Conservation (phyloP, 768 basidiomycete species). For the Rhizopogon salebrosus region DNA sequence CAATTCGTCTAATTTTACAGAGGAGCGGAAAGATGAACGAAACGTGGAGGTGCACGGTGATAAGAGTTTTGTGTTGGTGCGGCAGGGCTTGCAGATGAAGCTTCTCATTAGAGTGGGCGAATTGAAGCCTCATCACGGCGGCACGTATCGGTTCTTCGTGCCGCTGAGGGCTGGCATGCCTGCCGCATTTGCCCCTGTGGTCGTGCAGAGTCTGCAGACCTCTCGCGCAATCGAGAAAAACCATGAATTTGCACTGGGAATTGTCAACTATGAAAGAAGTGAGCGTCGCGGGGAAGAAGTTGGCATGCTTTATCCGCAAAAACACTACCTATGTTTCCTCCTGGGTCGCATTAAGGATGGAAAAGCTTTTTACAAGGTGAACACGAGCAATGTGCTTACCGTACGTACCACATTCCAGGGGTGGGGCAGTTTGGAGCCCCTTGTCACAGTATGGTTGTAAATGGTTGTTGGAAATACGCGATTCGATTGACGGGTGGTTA, state of each 20-base stretch:
- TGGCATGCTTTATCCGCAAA: not conserved
- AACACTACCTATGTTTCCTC: not conserved
- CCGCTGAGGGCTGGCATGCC: not conserved
- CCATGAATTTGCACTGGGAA: not conserved
- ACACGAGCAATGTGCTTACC: not conserved
- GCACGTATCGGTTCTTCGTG: not conserved
- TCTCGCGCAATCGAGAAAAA: not conserved
- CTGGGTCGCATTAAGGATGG: not conserved
- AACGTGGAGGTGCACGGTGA: slow-evolving; percentile 8
- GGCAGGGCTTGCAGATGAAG: slow-evolving; percentile 10
- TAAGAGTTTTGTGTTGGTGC: slow-evolving; percentile 8
- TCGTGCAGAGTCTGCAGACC: not conserved
- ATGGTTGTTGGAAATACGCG: too few relatives aligned
- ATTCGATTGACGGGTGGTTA: too few relatives aligned
- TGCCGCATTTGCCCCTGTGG: not conserved
- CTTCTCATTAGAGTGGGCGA: slow-evolving; percentile 10
- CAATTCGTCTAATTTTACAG: not conserved
- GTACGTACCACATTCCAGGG: not conserved
- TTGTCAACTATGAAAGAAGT: not conserved
- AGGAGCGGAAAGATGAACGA: not conserved
- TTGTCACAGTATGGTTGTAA: not conserved
- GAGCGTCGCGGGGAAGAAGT: not conserved
- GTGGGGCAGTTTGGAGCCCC: not conserved
- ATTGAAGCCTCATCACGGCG: not conserved
- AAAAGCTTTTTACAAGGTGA: not conserved